Conservation (phyloP, 1,284 basidiomycete genomes). For the Tremellales sp. region DNA sequence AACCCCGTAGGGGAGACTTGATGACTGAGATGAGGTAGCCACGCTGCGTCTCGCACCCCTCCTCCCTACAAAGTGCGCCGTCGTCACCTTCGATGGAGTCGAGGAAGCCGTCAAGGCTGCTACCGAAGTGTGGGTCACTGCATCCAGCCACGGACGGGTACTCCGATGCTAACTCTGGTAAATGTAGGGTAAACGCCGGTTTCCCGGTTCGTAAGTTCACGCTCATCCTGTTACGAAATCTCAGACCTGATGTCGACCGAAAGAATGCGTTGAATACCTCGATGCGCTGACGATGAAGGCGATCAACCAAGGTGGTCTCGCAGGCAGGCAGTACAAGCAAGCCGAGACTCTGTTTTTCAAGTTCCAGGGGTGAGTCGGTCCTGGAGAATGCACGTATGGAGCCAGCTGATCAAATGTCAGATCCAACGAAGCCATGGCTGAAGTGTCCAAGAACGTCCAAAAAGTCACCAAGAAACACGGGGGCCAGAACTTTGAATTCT, state of each 20-base stretch:
- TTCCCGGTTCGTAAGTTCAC: constrained; percentile 49
- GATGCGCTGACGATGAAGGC: constrained; percentile 67
- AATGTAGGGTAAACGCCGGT: constrained; percentile 56
- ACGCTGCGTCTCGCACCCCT: constrained; percentile 76
- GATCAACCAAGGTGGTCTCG: constrained; percentile 62
- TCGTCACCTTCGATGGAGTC: constrained; percentile 53
- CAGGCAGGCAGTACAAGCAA: constrained; percentile 59
- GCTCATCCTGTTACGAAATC: background rate
- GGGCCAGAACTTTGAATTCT: constrained; percentile 66
- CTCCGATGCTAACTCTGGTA: background rate
- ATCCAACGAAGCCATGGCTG: constrained; percentile 58
- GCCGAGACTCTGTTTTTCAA: constrained; percentile 81
- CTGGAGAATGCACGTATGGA: background rate
- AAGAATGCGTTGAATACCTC: constrained; percentile 73
- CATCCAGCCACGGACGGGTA: background rate
- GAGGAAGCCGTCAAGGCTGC: constrained; percentile 63
- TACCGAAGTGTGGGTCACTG: constrained; percentile 45
- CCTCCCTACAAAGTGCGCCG: constrained; percentile 62
- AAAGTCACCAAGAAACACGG: constrained; percentile 63
- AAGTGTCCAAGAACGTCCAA: constrained; percentile 61
- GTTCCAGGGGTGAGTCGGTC: constrained; percentile 60
- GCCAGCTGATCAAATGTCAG: constrained; percentile 17
- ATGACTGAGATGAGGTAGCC: no score
- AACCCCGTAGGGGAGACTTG: no score
- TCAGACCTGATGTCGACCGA: background rate